Conservation (phyloP, 495 filamentous ascomycete genomes). For the Annulohypoxylon bovei region DNA sequence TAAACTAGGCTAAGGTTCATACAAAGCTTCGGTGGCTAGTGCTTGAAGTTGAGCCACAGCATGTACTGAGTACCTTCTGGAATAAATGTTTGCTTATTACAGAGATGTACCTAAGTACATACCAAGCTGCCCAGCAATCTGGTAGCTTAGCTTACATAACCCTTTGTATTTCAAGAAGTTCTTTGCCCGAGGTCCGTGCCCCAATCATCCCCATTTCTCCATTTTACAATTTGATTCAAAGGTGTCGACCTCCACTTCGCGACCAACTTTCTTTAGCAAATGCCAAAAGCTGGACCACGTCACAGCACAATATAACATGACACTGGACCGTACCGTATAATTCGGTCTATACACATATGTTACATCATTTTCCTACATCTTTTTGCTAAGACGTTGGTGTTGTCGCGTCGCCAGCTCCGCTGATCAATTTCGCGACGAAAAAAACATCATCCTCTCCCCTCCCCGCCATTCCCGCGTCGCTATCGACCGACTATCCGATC, state of each 20-base stretch:
- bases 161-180: not conserved
- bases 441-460: not conserved
- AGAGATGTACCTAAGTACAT: too few relatives aligned
- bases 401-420: not conserved
- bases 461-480: slow-evolving; percentile 2
- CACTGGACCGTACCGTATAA: not conserved
- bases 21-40: not conserved
- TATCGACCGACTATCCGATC: not conserved
- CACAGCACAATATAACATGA: slow-evolving; percentile 7
- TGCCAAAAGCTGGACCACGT: slow-evolving; percentile 13
- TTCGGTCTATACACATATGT: not conserved
- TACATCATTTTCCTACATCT: not conserved
- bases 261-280: slow-evolving; percentile 14
- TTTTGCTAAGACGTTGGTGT: not conserved
- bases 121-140: not conserved
- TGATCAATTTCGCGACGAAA: slow-evolving; percentile 9
- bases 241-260: slow-evolving; percentile 14
- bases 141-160: not conserved
- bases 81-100: too few relatives aligned
- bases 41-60: not conserved
- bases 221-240: slow-evolving; percentile 18
- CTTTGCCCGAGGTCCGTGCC: slow-evolving; percentile 19
- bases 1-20: too few relatives aligned
- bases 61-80: too few relatives aligned
- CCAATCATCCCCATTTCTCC: slow-evolving; percentile 7